These are phyloP conservation scores for Cucurbita pepo DNA, from an alignment of 306 rosid genomes.

Conservation along the genomic window DNA sequence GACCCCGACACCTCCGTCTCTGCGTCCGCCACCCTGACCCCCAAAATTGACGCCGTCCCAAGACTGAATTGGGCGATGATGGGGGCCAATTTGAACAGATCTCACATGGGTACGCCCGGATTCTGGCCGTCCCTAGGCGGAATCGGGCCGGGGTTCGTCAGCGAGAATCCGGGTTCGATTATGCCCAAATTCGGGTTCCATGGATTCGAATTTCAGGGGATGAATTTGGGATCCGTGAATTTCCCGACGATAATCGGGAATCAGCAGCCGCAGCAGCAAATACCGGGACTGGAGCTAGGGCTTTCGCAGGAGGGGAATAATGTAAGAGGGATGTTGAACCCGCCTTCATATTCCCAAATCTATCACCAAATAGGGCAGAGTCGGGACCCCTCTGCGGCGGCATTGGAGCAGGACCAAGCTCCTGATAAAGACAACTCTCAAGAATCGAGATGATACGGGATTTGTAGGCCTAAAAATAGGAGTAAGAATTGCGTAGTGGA, in stretches of 20 bases:
- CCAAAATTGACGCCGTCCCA: constrained; percentile 15
- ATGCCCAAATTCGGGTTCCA: constrained; percentile 26
- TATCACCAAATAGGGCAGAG: constrained; percentile 28
- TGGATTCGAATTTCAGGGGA: constrained; percentile 22
- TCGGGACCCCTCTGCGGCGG: constrained; percentile 10
- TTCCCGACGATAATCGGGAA: constrained; percentile 16
- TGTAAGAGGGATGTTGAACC: constrained; percentile 16
- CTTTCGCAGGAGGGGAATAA: constrained; percentile 35
- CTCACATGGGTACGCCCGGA: constrained; percentile 13
- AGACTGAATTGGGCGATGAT: constrained; percentile 25
- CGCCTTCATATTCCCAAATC: constrained; percentile 20
- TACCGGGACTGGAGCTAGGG: constrained; percentile 38
- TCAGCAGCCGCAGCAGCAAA: constrained; percentile 16
- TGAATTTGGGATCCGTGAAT: constrained; percentile 27
- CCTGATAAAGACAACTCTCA: constrained; percentile 22
- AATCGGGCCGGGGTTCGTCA: constrained; percentile 21
- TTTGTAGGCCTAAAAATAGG: not conserved
- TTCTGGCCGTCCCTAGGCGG: constrained; percentile 23
- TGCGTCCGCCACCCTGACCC: constrained; percentile 17
- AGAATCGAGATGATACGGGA: constrained; percentile 6
- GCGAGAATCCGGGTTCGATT: constrained; percentile 8
- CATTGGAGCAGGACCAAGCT: constrained; percentile 11
- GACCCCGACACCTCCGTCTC: constrained; percentile 30
- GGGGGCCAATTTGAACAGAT: constrained; percentile 21
- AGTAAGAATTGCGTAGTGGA: not conserved